Evolutionary conservation across 1,284 basidiomycete species (phyloP), one percentile per base, ranked within the genome.

Genomic region (Gomphus bonarii): DNA sequence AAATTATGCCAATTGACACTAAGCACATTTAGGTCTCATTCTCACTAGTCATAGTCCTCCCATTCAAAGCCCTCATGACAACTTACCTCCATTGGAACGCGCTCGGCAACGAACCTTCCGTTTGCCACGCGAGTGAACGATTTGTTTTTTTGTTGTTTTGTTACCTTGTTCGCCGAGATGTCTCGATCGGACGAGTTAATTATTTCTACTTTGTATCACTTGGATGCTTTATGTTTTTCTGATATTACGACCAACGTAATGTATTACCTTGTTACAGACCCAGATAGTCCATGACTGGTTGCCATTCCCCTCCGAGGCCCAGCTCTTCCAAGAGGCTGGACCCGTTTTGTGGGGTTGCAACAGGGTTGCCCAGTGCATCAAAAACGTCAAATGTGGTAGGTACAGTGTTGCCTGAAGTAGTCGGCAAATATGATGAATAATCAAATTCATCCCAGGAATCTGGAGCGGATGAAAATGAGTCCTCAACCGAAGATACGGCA

Each of bases 21-120:
- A 30, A 12, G 14, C 18, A 47, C 31, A 7, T n/a, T 16, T 44
- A 46, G 33, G 16, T 22, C 43, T 25, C 42, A 52, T 30, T 11
- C 30, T 53, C 10, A 18, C 50, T 38, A 53, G 20, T 31, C 44
- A 53, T 25, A 58, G 57, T 30, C 57, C 57, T 11, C 57, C 50
- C 18, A 30, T 14, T 11, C 36, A 40, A 52, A 28, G 12, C 31
- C 18, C 33, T 12, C 16, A 30, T 8, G 48, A 57, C 36, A 47
- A 25, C 30, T 52, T 58, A 30, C 57, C 57, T 35, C 57, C 57
- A 6, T 38, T 58, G 42, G 57, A 58, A 33, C 38, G 57, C 12
- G 57, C 57, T n/a, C 50, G 57, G 14, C 57, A 58, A 36, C 48
- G 57, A 14, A 58, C 50, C 36, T 36, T 52, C 3, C 36, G 50